These are phyloP conservation scores for Myochromella boudieri DNA, from an alignment of 768 basidiomycete genomes.

Conservation along the genomic window DNA sequence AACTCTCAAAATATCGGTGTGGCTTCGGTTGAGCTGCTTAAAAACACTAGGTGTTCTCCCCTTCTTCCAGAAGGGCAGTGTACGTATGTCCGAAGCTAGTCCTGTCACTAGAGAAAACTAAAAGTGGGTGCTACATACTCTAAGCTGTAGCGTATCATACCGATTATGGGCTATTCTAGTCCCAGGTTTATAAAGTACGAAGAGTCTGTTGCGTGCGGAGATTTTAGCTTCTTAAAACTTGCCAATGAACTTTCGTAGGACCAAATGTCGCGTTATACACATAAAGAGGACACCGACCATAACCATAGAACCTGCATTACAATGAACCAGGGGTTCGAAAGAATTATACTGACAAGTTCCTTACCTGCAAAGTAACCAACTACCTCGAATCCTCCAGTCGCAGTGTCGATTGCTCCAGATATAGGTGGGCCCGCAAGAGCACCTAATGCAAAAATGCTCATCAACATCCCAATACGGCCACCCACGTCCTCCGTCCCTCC, in stretches of 20 bases:
- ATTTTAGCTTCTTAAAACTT: slow-evolving; percentile 14
- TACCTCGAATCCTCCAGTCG: slow-evolving; percentile 50
- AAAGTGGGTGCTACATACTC: no score
- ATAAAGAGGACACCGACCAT: slow-evolving; percentile 16
- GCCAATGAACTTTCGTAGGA: slow-evolving; percentile 14
- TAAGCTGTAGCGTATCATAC: no score
- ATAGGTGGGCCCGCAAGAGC: slow-evolving; percentile 72
- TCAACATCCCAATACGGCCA: slow-evolving; percentile 61
- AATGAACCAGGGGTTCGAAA: neutral
- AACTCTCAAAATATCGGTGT: neutral
- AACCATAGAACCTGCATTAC: slow-evolving; percentile 17
- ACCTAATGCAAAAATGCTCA: slow-evolving; percentile 60
- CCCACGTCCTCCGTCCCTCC: slow-evolving; percentile 64
- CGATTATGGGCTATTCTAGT: no score
- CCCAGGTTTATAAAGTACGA: neutral
- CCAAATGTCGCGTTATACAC: slow-evolving; percentile 17
- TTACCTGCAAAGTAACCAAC: slow-evolving; percentile 40
- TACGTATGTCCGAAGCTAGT: no score
- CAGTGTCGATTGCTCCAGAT: slow-evolving; percentile 62
- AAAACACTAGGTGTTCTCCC: neutral
- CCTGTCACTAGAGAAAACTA: no score
- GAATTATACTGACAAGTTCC: neutral
- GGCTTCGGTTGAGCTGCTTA: neutral
- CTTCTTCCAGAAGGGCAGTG: no score
- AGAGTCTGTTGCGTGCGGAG: neutral